These are phyloP conservation scores for Pythium guiyangense DNA, from an alignment of 352 stramenopile genomes.

Conservation along the genomic window DNA sequence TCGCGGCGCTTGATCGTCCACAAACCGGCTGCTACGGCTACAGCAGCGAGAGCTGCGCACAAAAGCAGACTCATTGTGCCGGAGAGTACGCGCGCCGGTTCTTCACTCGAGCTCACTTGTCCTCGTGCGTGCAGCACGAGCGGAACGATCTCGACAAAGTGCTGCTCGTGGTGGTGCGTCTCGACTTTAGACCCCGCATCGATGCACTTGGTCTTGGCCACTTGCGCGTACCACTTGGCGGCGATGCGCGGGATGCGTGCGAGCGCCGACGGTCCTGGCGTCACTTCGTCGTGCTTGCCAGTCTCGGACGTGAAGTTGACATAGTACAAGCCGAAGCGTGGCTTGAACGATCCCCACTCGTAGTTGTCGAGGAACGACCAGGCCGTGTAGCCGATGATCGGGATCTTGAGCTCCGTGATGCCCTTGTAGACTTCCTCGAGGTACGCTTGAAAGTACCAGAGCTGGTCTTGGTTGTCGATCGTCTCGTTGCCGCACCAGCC, in stretches of 20 bases:
- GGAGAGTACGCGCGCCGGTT: no score
- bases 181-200: no score
- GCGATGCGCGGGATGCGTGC: conserved; percentile 33
- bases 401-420: conserved; percentile 51
- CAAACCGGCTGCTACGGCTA: no score
- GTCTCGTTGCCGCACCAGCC: no score
- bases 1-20: no score
- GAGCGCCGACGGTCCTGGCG: no score
- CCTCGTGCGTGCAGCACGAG: no score
- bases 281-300: conserved; percentile 25
- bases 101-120: no score
- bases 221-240: conserved; percentile 51
- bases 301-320: conserved; percentile 39
- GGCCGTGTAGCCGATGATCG: conserved; percentile 89
- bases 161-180: no score
- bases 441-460: conserved; percentile 53
- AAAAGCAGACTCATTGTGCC: no score
- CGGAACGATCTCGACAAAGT: no score
- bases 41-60: no score
- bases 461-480: conserved; percentile 46
- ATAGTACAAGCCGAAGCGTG: conserved; percentile 51
- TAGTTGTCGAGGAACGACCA: conserved; percentile 95
- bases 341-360: conserved; percentile 86
- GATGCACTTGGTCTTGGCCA: conserved; percentile 60
- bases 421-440: conserved; percentile 56